These are phyloP conservation scores for Picea sitchensis DNA, from an alignment of 75 land plant species.

Conservation along the genomic window DNA sequence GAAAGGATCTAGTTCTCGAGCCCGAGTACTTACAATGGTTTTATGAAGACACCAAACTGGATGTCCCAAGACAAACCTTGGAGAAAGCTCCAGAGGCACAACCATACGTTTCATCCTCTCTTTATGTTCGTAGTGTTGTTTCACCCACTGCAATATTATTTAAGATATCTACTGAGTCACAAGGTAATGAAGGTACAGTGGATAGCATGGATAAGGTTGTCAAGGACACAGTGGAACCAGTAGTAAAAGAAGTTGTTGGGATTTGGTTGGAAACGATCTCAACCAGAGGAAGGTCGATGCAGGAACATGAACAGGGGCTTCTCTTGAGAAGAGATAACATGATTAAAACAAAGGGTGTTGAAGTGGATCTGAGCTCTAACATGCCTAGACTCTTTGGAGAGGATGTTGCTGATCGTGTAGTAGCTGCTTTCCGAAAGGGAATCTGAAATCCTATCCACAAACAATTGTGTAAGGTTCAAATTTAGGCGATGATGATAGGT, in stretches of 20 bases:
- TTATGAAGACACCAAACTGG: slow-evolving; percentile 63
- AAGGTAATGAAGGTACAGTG: slow-evolving; percentile 10
- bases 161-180: slow-evolving; percentile 19
- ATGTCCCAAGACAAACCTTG: slow-evolving; percentile 32
- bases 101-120: slow-evolving; percentile 49
- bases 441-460: neutral
- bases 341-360: slow-evolving; percentile 51
- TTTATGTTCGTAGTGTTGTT: slow-evolving; percentile 43
- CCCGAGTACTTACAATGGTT: slow-evolving; percentile 54
- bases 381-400: slow-evolving; percentile 68
- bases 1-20: slow-evolving; percentile 66
- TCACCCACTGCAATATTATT: slow-evolving; percentile 66
- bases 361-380: slow-evolving; percentile 63
- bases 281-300: slow-evolving; percentile 19
- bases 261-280: slow-evolving; percentile 53
- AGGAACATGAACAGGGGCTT: slow-evolving; percentile 26
- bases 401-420: slow-evolving; percentile 35
- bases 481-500: too few relatives aligned
- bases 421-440: slow-evolving; percentile 36
- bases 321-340: slow-evolving; percentile 47
- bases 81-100: slow-evolving; percentile 27
- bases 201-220: slow-evolving; percentile 44
- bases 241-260: slow-evolving; percentile 37
- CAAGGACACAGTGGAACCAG: slow-evolving; percentile 16
- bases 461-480: too few relatives aligned